Conservation (phyloP, 2,329 filamentous ascomycete genomes). For the Trichophyton schoenleinii region DNA sequence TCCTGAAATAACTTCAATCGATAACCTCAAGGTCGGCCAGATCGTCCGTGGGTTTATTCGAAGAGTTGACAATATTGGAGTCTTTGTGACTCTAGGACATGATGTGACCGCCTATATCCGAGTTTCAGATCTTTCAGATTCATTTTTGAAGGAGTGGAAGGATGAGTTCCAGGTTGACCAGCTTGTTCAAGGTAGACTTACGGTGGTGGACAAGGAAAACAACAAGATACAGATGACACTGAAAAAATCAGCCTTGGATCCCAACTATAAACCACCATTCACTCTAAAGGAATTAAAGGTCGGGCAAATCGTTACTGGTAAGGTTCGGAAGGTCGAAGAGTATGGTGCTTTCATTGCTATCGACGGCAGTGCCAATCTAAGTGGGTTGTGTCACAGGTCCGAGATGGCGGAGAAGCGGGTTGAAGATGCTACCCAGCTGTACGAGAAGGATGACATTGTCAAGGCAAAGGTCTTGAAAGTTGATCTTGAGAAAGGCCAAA, state of each 20-base stretch:
- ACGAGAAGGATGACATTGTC: slow-evolving; percentile 80
- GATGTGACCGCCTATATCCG: slow-evolving; percentile 71
- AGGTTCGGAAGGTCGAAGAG: slow-evolving; percentile 83
- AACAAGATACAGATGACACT: slow-evolving; percentile 74
- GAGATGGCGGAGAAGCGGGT: slow-evolving; percentile 80
- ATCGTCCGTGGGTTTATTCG: slow-evolving; percentile 85
- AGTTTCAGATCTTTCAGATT: slow-evolving; percentile 78
- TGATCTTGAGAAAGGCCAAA: slow-evolving; percentile 59
- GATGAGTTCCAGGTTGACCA: slow-evolving; percentile 76
- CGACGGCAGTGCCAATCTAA: slow-evolving; percentile 75
- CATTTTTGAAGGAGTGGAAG: slow-evolving; percentile 93
- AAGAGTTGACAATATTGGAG: slow-evolving; percentile 73
- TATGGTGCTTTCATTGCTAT: slow-evolving; percentile 91
- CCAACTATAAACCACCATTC: slow-evolving; percentile 61
- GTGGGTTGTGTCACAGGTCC: slow-evolving; percentile 81
- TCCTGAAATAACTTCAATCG: slow-evolving; percentile 57
- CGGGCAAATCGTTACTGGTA: slow-evolving; percentile 76
- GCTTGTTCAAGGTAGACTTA: slow-evolving; percentile 76
- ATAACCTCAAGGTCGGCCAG: slow-evolving; percentile 64
- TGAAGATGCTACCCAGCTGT: slow-evolving; percentile 75
- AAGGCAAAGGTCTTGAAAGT: slow-evolving; percentile 81
- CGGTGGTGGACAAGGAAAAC: slow-evolving; percentile 53
- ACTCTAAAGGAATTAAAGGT: slow-evolving; percentile 63
- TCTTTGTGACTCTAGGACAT: slow-evolving; percentile 75
- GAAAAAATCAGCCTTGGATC: slow-evolving; percentile 71